phyloP scores from a whole-genome alignment of 2,329 filamentous ascomycete genomes.

The Ceratocystis lukuohia region DNA sequence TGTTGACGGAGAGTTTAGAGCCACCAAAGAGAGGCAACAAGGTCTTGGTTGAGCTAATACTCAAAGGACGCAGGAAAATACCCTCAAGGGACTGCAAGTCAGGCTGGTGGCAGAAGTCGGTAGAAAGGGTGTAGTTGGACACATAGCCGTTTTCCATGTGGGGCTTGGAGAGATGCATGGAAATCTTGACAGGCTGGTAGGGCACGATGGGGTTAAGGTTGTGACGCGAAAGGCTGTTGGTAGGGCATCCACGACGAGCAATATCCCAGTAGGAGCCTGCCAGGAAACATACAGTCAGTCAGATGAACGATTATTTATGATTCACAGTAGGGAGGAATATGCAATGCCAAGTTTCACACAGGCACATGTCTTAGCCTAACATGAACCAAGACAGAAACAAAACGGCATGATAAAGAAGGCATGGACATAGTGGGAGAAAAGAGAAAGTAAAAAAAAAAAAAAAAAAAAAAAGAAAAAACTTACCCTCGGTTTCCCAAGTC shows the following conservation, averaged over 20 bases:
- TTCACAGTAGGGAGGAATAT: not conserved
- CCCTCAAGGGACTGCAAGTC: conserved; percentile 50
- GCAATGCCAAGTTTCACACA: not conserved
- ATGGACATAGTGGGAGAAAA: not conserved
- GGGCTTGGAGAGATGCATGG: conserved; percentile 32
- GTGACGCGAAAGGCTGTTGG: conserved; percentile 46
- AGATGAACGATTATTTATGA: not conserved
- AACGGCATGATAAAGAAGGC: not conserved
- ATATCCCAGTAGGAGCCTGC: conserved; percentile 44
- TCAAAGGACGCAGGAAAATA: conserved; percentile 48
- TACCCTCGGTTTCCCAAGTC: conserved; percentile 40
- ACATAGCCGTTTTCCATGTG: conserved; percentile 46
- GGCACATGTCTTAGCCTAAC: not conserved
- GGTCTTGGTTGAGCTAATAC: conserved; percentile 41
- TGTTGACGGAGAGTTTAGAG: conserved; percentile 55
- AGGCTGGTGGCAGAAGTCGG: conserved; percentile 52
- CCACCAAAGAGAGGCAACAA: conserved; percentile 55
- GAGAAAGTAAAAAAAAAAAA: not conserved
- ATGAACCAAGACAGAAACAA: not conserved
- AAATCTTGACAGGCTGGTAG: conserved; percentile 33
- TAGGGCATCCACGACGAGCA: conserved; percentile 46
- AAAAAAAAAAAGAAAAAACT: conserved; percentile 20
- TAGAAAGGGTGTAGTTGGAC: conserved; percentile 46
- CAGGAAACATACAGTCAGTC: not conserved
- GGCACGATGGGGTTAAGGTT: conserved; percentile 33